Conservation (phyloP, 2,329 filamentous ascomycete species). For the Cercospora berteroae region DNA sequence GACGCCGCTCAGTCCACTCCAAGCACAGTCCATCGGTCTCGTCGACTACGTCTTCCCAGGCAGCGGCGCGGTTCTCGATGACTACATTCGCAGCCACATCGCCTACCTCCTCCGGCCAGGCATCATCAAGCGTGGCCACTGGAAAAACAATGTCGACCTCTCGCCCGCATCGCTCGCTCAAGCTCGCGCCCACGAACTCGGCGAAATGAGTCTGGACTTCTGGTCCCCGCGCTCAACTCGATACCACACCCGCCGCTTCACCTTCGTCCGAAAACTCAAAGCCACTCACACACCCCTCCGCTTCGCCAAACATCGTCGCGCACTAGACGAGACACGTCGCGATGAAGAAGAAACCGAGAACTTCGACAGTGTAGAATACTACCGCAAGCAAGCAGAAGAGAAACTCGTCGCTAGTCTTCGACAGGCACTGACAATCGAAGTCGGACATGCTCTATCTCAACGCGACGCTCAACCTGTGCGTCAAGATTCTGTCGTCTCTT, state of each 20-base stretch:
- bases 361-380: slow-evolving; percentile 38
- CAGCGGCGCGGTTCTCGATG: slow-evolving; percentile 37
- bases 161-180: slow-evolving; percentile 36
- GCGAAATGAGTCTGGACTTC: slow-evolving; percentile 46
- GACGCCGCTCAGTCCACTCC: slow-evolving; percentile 41
- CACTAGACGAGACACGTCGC: slow-evolving; percentile 14
- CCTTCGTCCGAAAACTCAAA: slow-evolving; percentile 45
- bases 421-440: slow-evolving; percentile 18
- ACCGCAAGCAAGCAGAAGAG: slow-evolving; percentile 18
- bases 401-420: slow-evolving; percentile 21
- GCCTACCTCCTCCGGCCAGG: slow-evolving; percentile 34
- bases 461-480: neutral
- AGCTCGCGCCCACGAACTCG: slow-evolving; percentile 41
- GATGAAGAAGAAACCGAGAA: slow-evolving; percentile 42
- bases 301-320: slow-evolving; percentile 42
- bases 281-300: slow-evolving; percentile 41
- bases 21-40: slow-evolving; percentile 42
- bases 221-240: slow-evolving; percentile 41
- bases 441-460: slow-evolving; percentile 5
- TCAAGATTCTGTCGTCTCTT: slow-evolving; percentile 5
- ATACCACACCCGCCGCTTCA: slow-evolving; percentile 42
- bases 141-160: slow-evolving; percentile 41
- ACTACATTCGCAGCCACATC: slow-evolving; percentile 40
- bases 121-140: slow-evolving; percentile 29
- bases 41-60: slow-evolving; percentile 44